Conservation (phyloP, 495 filamentous ascomycete genomes). For the Cercophora sp. region DNA sequence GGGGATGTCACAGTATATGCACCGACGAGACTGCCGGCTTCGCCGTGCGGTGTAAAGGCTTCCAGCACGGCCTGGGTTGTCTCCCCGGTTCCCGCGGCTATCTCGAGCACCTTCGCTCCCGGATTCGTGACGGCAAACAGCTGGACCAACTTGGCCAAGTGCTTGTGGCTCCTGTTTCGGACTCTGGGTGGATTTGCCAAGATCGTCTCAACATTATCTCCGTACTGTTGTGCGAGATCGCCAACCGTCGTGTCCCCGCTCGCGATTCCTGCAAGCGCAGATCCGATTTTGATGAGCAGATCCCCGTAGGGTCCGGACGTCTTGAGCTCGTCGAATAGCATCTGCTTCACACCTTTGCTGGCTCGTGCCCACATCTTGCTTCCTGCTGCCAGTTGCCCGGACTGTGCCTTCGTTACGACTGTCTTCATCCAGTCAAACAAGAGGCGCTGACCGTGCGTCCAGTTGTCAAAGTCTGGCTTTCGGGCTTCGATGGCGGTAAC, state of each 20-base stretch:
- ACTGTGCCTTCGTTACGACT: background rate
- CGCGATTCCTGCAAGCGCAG: conserved; percentile 20
- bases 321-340: background rate
- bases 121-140: conserved; percentile 32
- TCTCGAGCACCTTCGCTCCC: conserved; percentile 34
- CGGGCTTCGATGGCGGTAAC: too few species aligned
- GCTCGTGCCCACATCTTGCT: background rate
- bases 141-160: too few species aligned
- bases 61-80: conserved; percentile 24
- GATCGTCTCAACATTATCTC: conserved; percentile 3
- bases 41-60: background rate
- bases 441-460: background rate
- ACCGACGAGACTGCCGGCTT: background rate
- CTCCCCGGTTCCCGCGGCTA: conserved; percentile 23
- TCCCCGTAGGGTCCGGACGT: too few species aligned
- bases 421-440: background rate
- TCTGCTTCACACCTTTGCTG: too few species aligned
- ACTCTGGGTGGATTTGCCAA: too few species aligned
- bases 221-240: conserved; percentile 1
- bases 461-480: background rate
- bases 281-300: too few species aligned
- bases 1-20: too few species aligned
- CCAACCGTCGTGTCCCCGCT: background rate
- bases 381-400: background rate
- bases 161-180: too few species aligned